Base-by-base conservation (phyloP, 2,329 filamentous ascomycete genomes). In the Colletotrichum sp. region DNA sequence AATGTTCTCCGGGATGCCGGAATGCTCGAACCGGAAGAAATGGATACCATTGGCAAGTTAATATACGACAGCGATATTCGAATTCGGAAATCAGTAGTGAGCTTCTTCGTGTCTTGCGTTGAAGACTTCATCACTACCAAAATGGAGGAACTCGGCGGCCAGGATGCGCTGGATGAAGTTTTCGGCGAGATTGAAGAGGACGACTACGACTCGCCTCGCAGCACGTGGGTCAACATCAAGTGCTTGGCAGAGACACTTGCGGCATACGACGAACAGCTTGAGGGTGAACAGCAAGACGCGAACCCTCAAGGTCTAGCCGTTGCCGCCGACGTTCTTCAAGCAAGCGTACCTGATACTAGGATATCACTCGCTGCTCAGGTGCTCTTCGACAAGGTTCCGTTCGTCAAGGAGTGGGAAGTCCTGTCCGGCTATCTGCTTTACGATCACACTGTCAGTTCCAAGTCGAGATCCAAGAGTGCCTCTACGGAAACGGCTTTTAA, bases 191-290 rank as follows among this genome's bases (percentile, higher is more conserved):
- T 91, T 48, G 91, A 94, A n/a, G 93, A 94, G 18, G 94, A 96
- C 15, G 93, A 96, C 78, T 94, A 92, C 77, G 93, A 94, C 69
- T 92, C 92, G 3, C 95, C 96, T 4, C 93, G 94, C 76, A 88
- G 92, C 61, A 93, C 94, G 77, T 99, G 97, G 97, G 91, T 98
- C 80, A 95, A 95, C 81, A 92, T 97, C 82, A 99, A 98, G 85
- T 96, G 94, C 78, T 88, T 99, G 16, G 95, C 94, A 4, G 95
- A 98, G 83, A 94, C 94, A 13, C 88, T 99, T 30, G 91, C 94
- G 36, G 91, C 92, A 12, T 98, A 98, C 80, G 95, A 98, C 81
- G 88, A 90, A 8, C 93, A 95, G 79, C 88, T 93, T 58, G 88
- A 91, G 66, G 89, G 91, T 52, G 90, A 91, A 34, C 86, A 92